These are phyloP conservation scores for Deinandra increscens DNA, from an alignment of 129 eudicot species.

Conservation along the genomic window DNA sequence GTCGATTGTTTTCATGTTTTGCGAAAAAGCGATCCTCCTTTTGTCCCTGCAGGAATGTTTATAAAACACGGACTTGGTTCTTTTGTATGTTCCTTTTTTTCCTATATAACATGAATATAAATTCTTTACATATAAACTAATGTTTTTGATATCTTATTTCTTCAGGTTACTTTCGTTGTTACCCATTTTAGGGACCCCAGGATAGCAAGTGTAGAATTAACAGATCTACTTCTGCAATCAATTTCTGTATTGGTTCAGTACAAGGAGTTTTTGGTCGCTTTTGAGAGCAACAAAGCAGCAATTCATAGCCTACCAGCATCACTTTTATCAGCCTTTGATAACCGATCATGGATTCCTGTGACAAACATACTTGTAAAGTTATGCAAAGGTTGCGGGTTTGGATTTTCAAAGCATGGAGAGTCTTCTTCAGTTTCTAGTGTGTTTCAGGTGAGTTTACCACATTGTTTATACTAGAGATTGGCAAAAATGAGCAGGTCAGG, in stretches of 20 bases:
- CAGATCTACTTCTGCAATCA: conserved; percentile 94
- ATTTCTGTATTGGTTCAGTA: conserved; percentile 87
- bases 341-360: conserved; percentile 94
- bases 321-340: conserved; percentile 87
- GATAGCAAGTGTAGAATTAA: conserved; percentile 87
- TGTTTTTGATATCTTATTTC: conserved; percentile 18
- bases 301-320: conserved; percentile 68
- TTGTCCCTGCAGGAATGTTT: conserved; percentile 81
- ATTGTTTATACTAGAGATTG: not conserved
- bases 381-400: conserved; percentile 93
- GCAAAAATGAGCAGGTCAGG: not conserved
- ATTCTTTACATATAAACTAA: conserved; percentile 8
- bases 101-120: not conserved
- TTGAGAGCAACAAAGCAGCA: conserved; percentile 91
- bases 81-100: conserved; percentile 57
- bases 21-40: conserved; percentile 95
- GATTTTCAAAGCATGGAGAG: conserved; percentile 79
- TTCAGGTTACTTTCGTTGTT: conserved; percentile 84
- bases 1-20: conserved; percentile 96
- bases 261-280: conserved; percentile 74
- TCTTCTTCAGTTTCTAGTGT: conserved; percentile 66
- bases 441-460: conserved; percentile 57
- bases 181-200: conserved; percentile 89
- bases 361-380: conserved; percentile 78
- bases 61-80: conserved; percentile 88